phyloP scores from a whole-genome alignment of 257 asterid genomes.

The Ocimum tenuiflorum region DNA sequence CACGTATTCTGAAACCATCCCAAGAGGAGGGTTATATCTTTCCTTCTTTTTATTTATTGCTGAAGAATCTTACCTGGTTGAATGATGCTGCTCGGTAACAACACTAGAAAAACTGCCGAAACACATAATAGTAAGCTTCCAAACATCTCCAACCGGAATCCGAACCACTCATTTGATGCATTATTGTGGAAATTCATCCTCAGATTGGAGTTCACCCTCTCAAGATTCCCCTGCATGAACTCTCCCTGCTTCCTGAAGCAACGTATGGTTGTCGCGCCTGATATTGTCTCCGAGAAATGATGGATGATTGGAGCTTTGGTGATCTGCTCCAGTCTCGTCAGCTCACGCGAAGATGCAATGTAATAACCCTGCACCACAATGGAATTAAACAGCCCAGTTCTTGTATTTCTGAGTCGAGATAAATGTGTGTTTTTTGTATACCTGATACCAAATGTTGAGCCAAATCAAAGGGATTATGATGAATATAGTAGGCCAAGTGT shows the following conservation, averaged over 20 bases:
- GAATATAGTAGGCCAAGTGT: constrained; percentile 65
- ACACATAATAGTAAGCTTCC: constrained; percentile 53
- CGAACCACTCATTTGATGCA: constrained; percentile 71
- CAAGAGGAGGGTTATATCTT: no score
- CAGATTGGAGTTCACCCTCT: constrained; percentile 45
- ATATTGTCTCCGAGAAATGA: constrained; percentile 61
- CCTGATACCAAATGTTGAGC: constrained; percentile 72
- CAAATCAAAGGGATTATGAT: constrained; percentile 51
- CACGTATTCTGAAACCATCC: constrained; percentile 42
- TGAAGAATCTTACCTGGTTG: constrained; percentile 39
- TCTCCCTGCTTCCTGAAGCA: constrained; percentile 44
- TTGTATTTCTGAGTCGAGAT: no score
- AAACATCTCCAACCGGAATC: constrained; percentile 65
- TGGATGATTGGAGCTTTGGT: constrained; percentile 72
- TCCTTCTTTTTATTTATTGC: no score
- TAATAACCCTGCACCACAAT: constrained; percentile 42
- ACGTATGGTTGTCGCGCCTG: constrained; percentile 69
- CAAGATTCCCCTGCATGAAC: constrained; percentile 43
- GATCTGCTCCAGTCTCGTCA: constrained; percentile 58
- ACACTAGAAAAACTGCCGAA: constrained; percentile 40
- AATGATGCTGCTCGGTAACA: constrained; percentile 49
- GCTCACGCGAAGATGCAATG: constrained; percentile 60
- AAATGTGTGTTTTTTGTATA: constrained; percentile 1
- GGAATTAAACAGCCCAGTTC: neutral
- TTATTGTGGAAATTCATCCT: constrained; percentile 60